Percentiles rank a stretch among this genome's conserved stretches.
These are phyloP conservation scores for Amoebophrya sp. DNA, from an alignment of 169 alveolate genomes.

Conservation along the genomic window DNA sequence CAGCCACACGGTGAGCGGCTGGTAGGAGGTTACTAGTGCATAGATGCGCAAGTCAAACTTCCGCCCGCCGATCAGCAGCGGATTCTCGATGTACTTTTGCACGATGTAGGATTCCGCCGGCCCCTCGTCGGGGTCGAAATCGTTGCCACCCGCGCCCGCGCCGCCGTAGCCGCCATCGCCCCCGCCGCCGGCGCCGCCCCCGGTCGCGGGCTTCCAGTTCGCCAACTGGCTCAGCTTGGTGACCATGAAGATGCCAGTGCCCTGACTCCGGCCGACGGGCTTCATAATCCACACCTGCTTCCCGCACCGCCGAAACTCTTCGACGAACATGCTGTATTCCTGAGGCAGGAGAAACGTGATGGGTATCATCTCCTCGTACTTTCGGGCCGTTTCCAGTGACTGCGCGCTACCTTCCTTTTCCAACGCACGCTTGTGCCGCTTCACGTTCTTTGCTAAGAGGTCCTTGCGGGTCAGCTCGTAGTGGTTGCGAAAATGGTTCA, in stretches of 20 bases:
- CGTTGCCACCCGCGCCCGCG: neutral
- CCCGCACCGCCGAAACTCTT: constrained; percentile 66
- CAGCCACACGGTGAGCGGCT: constrained; percentile 79
- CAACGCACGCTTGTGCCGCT: constrained; percentile 42
- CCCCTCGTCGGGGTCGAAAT: neutral
- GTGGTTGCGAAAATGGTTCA: constrained; percentile 78
- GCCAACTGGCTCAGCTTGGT: constrained; percentile 64
- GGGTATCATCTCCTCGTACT: constrained; percentile 27
- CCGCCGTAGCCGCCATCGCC: neutral
- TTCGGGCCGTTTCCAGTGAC: constrained; percentile 48
- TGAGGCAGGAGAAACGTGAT: constrained; percentile 63
- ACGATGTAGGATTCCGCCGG: constrained; percentile 77
- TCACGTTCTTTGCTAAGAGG: constrained; percentile 73
- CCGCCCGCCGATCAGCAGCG: constrained; percentile 86
- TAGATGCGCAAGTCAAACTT: constrained; percentile 85
- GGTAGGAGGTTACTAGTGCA: constrained; percentile 70
- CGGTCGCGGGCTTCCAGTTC: constrained; percentile 52
- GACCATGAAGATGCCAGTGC: constrained; percentile 77
- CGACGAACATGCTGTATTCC: constrained; percentile 75
- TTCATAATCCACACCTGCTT: constrained; percentile 75
- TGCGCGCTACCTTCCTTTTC: no score
- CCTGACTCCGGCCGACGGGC: constrained; percentile 74
- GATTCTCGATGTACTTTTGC: constrained; percentile 75
- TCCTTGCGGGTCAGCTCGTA: constrained; percentile 77
- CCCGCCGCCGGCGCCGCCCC: neutral